Evolutionary conservation across 495 filamentous ascomycete species (phyloP).

Genomic region (Barbatosphaeria neglecta): DNA sequence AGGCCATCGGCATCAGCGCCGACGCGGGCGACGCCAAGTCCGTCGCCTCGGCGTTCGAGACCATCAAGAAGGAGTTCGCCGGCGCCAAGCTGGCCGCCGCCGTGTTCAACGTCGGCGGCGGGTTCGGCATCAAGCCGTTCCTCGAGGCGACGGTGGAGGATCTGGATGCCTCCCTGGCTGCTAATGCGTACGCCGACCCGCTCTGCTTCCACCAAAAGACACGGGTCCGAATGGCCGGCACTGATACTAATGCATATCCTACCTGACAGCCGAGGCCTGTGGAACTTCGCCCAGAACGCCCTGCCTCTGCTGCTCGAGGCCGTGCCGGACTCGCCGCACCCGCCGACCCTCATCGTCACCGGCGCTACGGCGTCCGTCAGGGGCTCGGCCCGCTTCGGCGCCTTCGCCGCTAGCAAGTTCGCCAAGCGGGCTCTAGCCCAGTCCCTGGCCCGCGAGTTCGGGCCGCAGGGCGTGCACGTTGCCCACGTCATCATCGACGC

Average conservation of each 20-base stretch:
- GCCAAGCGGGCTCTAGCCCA: slow-evolving; percentile 68
- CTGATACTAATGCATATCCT: not conserved
- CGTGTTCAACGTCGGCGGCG: slow-evolving; percentile 68
- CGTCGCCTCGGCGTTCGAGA: slow-evolving; percentile 52
- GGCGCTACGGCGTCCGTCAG: slow-evolving; percentile 75
- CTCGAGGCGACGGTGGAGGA: slow-evolving; percentile 59
- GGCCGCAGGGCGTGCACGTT: slow-evolving; percentile 80
- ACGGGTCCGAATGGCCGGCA: not conserved
- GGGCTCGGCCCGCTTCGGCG: slow-evolving; percentile 55
- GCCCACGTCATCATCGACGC: slow-evolving; percentile 79
- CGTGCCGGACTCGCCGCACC: slow-evolving; percentile 41
- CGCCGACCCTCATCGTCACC: slow-evolving; percentile 77
- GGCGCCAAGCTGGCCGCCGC: slow-evolving; percentile 56
- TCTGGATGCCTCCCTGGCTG: slow-evolving; percentile 41
- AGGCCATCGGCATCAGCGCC: slow-evolving; percentile 64
- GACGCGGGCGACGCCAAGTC: slow-evolving; percentile 56
- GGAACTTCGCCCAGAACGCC: slow-evolving; percentile 62
- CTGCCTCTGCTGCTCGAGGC: slow-evolving; percentile 58
- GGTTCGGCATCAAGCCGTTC: slow-evolving; percentile 68
- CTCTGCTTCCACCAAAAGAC: no score
- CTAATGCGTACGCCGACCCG: slow-evolving; percentile 45
- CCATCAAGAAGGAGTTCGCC: slow-evolving; percentile 48
- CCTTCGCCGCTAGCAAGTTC: slow-evolving; percentile 73
- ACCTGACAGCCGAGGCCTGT: slow-evolving; percentile 52
- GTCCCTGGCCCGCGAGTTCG: slow-evolving; percentile 76